Base-by-base conservation (phyloP, 2,329 filamentous ascomycete genomes). In the Xylariaceae sp. region DNA sequence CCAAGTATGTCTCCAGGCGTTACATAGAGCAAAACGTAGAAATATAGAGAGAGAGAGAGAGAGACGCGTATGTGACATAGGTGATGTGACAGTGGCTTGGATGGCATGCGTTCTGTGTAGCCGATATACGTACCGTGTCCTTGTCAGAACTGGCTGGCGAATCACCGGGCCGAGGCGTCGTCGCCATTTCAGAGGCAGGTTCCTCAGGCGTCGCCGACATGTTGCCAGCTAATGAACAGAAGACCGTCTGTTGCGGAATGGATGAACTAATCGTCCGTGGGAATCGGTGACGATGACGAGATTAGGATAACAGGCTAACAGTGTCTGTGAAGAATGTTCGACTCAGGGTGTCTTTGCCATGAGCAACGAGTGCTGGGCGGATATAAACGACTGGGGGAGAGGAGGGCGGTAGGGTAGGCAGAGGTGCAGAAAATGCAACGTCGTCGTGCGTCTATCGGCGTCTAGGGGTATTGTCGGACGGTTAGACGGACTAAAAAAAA, bases 91-190 rank as follows among this genome's bases (percentile, higher is more conserved):
- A 32, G 43, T 45, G 43, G 43, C 34, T 48, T 3, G 37, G 37
- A 40, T 19, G 44, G 47, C 49, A 29, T 44, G 35, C 49, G 51
- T 47, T 19, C 43, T 54, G 54, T 56, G 56, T 54, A 46, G 39
- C 11, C 56, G 50, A 39, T 54, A 30, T 51, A 65, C 71, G 56
- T 71, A 74, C 72, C 58, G 66, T 71, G 60, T 73, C 71, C 65
- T 68, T 72, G 60, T 73, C 72, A 48, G 71, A 73, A 58, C 63
- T 59, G 41, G 65, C 59, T 52, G 64, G 64, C 50, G 68, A 72
- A 42, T 63, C 60, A 44, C 61, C 62, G 37, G 56, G 62, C 54
- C 61, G 57, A 52, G 63, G 58, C 51, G 58, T 50, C 57, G 56
- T 37, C 35, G 35, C 19, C 19, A 19, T 54, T 45, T 62, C 55